Evolutionary conservation across 345 rosid species (phyloP).

Genomic region (Angophora floribunda): DNA sequence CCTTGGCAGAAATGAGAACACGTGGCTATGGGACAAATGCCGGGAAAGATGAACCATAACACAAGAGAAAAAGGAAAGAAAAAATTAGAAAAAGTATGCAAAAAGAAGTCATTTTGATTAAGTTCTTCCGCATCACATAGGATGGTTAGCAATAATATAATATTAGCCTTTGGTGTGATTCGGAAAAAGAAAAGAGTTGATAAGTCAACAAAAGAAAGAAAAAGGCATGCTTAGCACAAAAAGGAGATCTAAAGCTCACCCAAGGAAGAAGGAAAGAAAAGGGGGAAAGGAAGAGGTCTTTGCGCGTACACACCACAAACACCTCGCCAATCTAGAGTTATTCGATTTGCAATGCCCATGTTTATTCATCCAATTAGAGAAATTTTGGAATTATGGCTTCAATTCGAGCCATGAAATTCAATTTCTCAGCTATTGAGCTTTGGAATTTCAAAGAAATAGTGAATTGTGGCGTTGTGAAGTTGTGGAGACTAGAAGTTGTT

Average conservation of each 20-base stretch:
- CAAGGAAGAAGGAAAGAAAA: neutral
- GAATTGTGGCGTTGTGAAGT: neutral
- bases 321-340: neutral
- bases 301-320: neutral
- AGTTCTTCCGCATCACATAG: fast-evolving
- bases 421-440: neutral
- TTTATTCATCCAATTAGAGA: neutral
- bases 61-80: neutral
- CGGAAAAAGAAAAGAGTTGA: too few species aligned
- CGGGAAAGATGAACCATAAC: neutral
- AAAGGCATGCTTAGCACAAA: neutral
- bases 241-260: neutral
- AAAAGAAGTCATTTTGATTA: fast-evolving
- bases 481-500: neutral
- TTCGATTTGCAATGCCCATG: neutral
- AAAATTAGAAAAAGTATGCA: neutral
- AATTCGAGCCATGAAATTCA: fast-evolving
- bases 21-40: neutral
- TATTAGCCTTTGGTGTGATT: neutral
- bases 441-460: neutral
- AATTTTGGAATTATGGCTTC: neutral
- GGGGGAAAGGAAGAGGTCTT: neutral
- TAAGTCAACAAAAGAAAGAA: neutral
- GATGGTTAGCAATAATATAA: fast-evolving
- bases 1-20: neutral